Base-by-base conservation (phyloP, 768 basidiomycete species). In the Pleurotus tuber-regium region DNA sequence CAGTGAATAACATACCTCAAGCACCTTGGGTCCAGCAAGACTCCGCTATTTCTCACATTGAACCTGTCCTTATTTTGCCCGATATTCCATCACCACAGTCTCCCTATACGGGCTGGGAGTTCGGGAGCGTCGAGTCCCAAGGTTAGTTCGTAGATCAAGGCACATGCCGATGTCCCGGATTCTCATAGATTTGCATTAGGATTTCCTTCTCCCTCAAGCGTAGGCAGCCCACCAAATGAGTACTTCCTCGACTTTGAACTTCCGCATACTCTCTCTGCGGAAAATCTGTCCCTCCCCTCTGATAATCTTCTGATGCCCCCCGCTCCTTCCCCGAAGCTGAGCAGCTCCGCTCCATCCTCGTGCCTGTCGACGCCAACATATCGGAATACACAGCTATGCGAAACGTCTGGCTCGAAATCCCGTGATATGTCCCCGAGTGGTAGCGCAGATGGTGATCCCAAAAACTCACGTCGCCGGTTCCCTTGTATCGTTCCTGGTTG, bases 401-500 rank as follows among this genome's bases (percentile, higher is more conserved):
- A 51, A 41, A 19, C 48, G 31, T 5, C 10, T 24, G 35, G 28
- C 26, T 5, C 43, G 7, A 60, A 58, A 33, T 69, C 70, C 21
- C 61, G 70, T 36, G 69, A 71, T 31, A 38, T 59, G 16, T 70
- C 71, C 0, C 68, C 72, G 9, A 57, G 61, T 16, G 61, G 60
- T 8, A 64, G 58, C 54, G 23, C 21, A 35, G 72, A 74, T 26
- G 64, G 58, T 29, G 69, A 71, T 51, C 65, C 66, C 29, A 54
- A 63, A 36, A 57, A 64, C 35, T 61, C 61, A 44, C 64, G 70
- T 54, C 70, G 77, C 11, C 72, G 76, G 19, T 75, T 77, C 52
- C 77, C 76, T 10, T 79, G 79, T 56, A 64, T 73, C 33, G 65
- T 78, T 35, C 61, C 72, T 11, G 75, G 74, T 3, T 81, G 79